Conservation (phyloP, 1,284 basidiomycete species). For the Pseudozyma sp. region DNA sequence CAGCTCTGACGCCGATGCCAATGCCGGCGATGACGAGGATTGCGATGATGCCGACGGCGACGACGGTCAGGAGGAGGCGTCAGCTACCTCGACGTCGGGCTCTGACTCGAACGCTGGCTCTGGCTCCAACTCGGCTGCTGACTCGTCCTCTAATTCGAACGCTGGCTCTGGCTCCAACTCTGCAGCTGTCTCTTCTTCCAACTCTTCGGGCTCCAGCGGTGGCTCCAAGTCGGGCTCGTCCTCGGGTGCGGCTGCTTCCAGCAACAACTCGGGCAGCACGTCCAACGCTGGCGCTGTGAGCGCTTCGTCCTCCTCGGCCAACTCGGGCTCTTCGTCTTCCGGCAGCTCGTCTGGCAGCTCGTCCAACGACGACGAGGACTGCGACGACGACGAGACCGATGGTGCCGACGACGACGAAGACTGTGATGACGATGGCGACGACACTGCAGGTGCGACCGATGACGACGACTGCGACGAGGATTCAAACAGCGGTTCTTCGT, state of each 20-base stretch:
- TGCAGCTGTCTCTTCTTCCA: conserved; percentile 9
- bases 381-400: conserved; percentile 22
- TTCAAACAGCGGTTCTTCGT: conserved; percentile 16
- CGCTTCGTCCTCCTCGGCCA: conserved; percentile 13
- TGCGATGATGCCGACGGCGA: conserved; percentile 20
- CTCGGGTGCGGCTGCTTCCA: conserved; percentile 9
- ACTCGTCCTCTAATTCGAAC: conserved; percentile 13
- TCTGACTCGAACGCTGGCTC: conserved; percentile 19
- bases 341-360: conserved; percentile 15
- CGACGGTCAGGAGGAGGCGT: conserved; percentile 3
- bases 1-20: conserved; percentile 5
- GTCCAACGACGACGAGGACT: conserved; percentile 18
- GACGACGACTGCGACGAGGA: conserved; percentile 36
- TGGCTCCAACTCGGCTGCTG: conserved; percentile 8
- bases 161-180: conserved; percentile 8
- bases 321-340: conserved; percentile 22
- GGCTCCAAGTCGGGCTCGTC: conserved; percentile 12
- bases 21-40: conserved; percentile 8
- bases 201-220: conserved; percentile 4
- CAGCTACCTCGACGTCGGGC: conserved; percentile 12
- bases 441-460: not conserved
- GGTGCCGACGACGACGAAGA: conserved; percentile 31
- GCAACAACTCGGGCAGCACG: conserved; percentile 2
- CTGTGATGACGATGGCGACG: conserved; percentile 33
- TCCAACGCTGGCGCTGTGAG: conserved; percentile 11